Evolutionary conservation across 176 grass and related monocot species (phyloP).

Genomic region (Carex kokanica): DNA sequence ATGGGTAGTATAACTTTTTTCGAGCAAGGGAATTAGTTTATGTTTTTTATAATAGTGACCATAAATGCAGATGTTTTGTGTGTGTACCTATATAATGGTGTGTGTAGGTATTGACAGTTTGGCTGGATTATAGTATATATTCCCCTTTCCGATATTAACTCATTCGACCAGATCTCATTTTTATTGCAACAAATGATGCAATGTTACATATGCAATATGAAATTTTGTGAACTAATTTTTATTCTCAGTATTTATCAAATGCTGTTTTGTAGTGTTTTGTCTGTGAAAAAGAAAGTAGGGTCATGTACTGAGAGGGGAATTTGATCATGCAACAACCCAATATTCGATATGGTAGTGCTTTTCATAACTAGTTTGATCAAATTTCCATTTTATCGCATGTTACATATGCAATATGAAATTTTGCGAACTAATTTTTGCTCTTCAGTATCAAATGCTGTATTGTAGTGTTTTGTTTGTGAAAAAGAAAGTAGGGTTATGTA

Average conservation of each 20-base stretch:
- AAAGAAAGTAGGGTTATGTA: neutral
- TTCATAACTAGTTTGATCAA: too few species aligned
- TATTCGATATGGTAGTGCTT: neutral
- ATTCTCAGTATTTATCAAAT: neutral
- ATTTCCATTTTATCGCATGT: too few species aligned
- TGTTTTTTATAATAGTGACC: constrained; percentile 17
- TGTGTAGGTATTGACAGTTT: constrained; percentile 21
- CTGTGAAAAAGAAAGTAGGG: neutral
- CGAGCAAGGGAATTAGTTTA: constrained; percentile 2
- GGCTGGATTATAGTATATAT: constrained; percentile 23
- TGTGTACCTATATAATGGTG: constrained; percentile 22
- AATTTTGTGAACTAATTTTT: neutral
- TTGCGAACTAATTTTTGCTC: too few species aligned
- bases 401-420: too few species aligned
- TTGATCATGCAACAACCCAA: neutral
- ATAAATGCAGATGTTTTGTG: constrained; percentile 22
- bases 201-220: neutral
- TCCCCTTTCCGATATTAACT: neutral
- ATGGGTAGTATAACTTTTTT: constrained; percentile 1
- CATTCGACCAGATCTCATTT: neutral
- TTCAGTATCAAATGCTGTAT: neutral
- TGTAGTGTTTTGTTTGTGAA: neutral
- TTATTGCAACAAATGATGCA: constrained; percentile 5
- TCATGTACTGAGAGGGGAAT: neutral
- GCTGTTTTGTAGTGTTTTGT: neutral